Base-by-base conservation (phyloP, 345 rosid genomes). In the Syzygium oleosum region DNA sequence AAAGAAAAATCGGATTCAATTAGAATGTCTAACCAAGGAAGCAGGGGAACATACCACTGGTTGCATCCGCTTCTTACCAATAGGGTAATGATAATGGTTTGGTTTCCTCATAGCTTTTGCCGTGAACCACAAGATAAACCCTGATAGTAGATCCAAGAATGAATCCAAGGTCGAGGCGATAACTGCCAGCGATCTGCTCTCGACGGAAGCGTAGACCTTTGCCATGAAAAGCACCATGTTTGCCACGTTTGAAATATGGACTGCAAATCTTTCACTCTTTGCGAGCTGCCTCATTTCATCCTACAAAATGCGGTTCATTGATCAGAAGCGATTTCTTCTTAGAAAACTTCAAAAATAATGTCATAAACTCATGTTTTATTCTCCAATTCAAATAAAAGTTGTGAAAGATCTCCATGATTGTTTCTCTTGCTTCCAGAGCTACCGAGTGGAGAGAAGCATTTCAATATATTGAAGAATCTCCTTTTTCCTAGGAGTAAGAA, bases 101-200 rank as follows among this genome's bases (percentile, higher is more conserved):
- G 96, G 98, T 55, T 90, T 94, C 25, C 86, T 94, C 99, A 96
- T 96, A 85, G 97, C 96, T 87, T 94, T 86, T 49, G 96, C 91
- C 34, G 99, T 95, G 90, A 96, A 96, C 99, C 98, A 95, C 52
- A 96, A 91, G 80, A 96, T 96, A 85, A 96, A 94, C 6, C 99
- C 99, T 23, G 98, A 95, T 83, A 96, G 87, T 73, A 96, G 96
- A 91, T 96, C 99, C 90, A 96, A 88, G 56, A 96, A 94, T 61
- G 99, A 96, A 89, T 96, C 99, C 88, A 95, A 79, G 88, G 98
- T 95, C 10, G 99, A 95, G 84, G 98, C 99, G 87, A 95, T 94
- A 22, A 95, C 98, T 41, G 98, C 99, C 91, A 95, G 84, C 9
- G 97, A 96, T 86, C 91, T 92, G 92, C 98, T 95, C 88, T 93